Percentiles rank a stretch among this genome's conserved stretches.
Conservation (phyloP, 2,329 filamentous ascomycete species). For the Fusarium albosuccineum region DNA sequence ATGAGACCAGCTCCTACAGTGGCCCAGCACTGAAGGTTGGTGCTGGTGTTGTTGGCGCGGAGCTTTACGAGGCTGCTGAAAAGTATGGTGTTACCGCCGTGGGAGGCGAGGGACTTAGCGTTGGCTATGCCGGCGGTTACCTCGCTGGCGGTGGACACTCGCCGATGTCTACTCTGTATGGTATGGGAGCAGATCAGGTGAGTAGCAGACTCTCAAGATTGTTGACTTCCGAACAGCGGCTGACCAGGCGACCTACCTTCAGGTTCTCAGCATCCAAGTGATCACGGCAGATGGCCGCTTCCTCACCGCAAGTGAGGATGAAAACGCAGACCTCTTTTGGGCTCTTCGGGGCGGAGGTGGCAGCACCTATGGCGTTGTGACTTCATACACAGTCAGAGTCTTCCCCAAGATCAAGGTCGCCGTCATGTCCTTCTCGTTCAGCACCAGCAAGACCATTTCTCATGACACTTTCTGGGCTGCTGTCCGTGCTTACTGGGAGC, state of each 20-base stretch:
- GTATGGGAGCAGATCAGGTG: constrained; percentile 41
- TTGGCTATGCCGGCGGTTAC: constrained; percentile 40
- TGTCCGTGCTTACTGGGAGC: constrained; percentile 28
- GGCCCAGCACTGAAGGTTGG: constrained; percentile 68
- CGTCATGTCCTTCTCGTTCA: constrained; percentile 39
- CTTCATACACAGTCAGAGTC: constrained; percentile 54
- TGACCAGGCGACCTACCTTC: too few species aligned
- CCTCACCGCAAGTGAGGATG: constrained; percentile 23
- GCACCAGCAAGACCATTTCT: constrained; percentile 28
- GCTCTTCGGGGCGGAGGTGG: constrained; percentile 58
- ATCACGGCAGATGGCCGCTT: constrained; percentile 38
- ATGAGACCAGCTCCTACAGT: constrained; percentile 46
- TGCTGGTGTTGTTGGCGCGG: constrained; percentile 65
- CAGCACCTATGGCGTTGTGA: constrained; percentile 51
- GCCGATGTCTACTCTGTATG: constrained; percentile 34
- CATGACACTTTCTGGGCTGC: constrained; percentile 39
- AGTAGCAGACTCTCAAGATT: background rate
- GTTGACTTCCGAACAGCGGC: too few species aligned
- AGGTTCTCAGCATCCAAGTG: constrained; percentile 38
- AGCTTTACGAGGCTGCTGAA: constrained; percentile 65
- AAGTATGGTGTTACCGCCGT: constrained; percentile 62
- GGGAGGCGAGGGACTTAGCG: constrained; percentile 62
- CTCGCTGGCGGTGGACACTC: constrained; percentile 41
- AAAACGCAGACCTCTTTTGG: constrained; percentile 50
- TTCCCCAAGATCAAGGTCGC: constrained; percentile 49